Conservation (phyloP, 1,284 basidiomycete genomes). For the Pyrrhoderma lamaoense region DNA sequence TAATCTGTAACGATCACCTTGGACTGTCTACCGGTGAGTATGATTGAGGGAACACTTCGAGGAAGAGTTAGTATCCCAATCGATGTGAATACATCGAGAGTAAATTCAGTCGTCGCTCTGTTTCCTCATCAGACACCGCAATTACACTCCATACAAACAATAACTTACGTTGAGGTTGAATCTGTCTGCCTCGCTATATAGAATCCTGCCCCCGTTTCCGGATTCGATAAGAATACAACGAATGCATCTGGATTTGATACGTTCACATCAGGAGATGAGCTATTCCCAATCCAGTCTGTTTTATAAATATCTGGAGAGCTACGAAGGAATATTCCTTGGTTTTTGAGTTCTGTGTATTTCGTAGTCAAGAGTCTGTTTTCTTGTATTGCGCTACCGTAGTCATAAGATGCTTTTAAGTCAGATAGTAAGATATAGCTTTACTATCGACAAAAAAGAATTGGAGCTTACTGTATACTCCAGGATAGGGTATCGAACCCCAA, state of each 20-base stretch:
- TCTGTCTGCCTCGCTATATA: constrained; percentile 62
- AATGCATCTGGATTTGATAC: constrained; percentile 47
- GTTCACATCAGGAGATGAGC: constrained; percentile 36
- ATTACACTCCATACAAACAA: not conserved
- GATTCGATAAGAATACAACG: constrained; percentile 59
- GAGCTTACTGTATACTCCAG: constrained; percentile 23
- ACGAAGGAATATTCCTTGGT: constrained; percentile 66
- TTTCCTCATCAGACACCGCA: not conserved
- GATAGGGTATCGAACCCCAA: constrained; percentile 28
- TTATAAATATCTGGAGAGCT: constrained; percentile 70
- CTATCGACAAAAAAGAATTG: constrained; percentile 26
- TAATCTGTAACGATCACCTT: constrained; percentile 39
- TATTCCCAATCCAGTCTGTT: constrained; percentile 65
- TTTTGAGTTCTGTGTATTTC: constrained; percentile 71
- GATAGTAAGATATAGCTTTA: constrained; percentile 21
- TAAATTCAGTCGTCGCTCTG: constrained; percentile 46
- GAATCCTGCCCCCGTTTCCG: constrained; percentile 56
- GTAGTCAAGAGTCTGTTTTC: constrained; percentile 62
- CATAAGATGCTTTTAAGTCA: constrained; percentile 18
- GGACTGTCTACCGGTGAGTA: constrained; percentile 59
- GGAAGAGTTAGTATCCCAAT: constrained; percentile 48
- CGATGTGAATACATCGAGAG: constrained; percentile 40
- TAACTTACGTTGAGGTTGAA: constrained; percentile 56
- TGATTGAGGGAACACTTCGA: constrained; percentile 40
- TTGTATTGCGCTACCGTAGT: constrained; percentile 23